Evolutionary conservation across 2,329 filamentous ascomycete species (phyloP).

Genomic region (Botrytis pseudocinerea): DNA sequence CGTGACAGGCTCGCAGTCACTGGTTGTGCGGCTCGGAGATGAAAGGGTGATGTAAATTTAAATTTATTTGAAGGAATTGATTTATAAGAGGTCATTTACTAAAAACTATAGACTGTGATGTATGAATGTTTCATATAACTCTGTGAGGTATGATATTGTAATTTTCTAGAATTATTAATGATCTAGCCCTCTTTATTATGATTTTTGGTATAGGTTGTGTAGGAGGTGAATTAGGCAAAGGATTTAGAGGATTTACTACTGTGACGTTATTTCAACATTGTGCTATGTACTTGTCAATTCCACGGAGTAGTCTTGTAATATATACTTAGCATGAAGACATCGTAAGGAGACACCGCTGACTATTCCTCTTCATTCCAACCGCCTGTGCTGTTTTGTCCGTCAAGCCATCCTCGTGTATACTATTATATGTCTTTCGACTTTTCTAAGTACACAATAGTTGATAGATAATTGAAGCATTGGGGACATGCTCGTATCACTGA

Average conservation of each 20-base stretch:
- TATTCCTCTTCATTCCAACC: too few relatives aligned
- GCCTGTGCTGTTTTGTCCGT: too few relatives aligned
- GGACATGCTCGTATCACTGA: background rate
- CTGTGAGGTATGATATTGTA: background rate
- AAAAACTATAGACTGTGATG: too few relatives aligned
- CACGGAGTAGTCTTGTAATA: too few relatives aligned
- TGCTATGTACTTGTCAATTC: too few relatives aligned
- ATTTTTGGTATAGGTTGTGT: background rate
- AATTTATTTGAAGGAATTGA: background rate
- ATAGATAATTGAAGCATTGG: background rate
- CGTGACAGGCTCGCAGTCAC: background rate
- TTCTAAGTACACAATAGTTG: background rate
- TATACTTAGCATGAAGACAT: too few relatives aligned
- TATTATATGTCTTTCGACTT: background rate
- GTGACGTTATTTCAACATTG: too few relatives aligned
- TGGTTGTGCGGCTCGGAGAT: background rate
- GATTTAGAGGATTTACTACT: too few relatives aligned
- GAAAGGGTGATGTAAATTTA: background rate
- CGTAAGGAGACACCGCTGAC: too few relatives aligned
- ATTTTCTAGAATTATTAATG: fast-evolving
- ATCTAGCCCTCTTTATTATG: background rate
- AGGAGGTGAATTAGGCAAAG: background rate
- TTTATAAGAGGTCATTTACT: background rate
- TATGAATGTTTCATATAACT: too few relatives aligned
- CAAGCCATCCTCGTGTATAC: too few relatives aligned